Base-by-base conservation (phyloP, 2,329 filamentous ascomycete genomes). In the Fusarium nelsonii region DNA sequence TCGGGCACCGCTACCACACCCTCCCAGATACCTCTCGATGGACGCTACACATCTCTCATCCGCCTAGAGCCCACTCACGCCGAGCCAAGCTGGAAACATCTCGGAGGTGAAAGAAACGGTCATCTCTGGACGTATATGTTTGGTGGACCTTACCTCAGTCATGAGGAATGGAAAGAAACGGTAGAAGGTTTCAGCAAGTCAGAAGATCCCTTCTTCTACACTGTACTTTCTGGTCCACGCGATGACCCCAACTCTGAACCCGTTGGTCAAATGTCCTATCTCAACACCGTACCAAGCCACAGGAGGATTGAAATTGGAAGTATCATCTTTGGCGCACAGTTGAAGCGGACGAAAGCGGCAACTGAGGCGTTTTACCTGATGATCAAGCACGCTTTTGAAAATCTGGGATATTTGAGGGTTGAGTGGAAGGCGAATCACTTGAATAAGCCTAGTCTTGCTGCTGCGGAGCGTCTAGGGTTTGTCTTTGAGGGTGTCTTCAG, bases 351-450 rank as follows among this genome's bases (percentile, higher is more conserved):
- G 0, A 80, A 81, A 0, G 82, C 81, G 8, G 84, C 87, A 0
- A 91, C 88, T 0, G 89, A 91, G 73, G 81, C 83, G 0, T 81
- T 86, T 63, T 89, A 85, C 63, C 77, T 91, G 2, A 74, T 90
- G n/a, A 80, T 86, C 43, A 78, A 79, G 37, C 80, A 87, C 56
- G 82, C 83, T 0, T 87, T 91, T 68, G 72, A 85, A 5, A 80
- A 82, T 3, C 73, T 90, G 23, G 81, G 84, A 0, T 89, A 87
- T 72, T 75, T 84, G 5, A 80, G 89, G 9, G 83, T 89, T 6
- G 88, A 90, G 74, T 91, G 89, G 88, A 91, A 91, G 71, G 88
- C 86, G 54, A 84, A 91, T 72, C 69, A 81, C 16, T 77, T 88
- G 12, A 91, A 91, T 72, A 78, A 70, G 36, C 79, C 83, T 1